Base-by-base conservation (phyloP, 768 basidiomycete species). In the Tephrocybe sp. region DNA sequence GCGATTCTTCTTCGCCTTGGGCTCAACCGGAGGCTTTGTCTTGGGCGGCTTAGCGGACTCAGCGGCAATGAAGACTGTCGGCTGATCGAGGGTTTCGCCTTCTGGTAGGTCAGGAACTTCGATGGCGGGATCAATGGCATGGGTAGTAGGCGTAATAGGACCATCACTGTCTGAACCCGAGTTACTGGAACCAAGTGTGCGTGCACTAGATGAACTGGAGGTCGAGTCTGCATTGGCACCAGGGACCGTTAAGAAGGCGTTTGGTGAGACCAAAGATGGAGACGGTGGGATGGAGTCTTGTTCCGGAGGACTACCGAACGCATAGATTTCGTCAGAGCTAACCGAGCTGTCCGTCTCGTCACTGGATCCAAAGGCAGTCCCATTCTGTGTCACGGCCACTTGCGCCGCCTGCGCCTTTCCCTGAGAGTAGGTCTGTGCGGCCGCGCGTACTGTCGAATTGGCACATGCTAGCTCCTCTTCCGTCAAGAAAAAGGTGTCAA, bases 401-500 rank as follows among this genome's bases (percentile, higher is more conserved):
- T 35, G 41, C 15, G 47, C 39, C 9, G 49, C 41, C 6, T 40
- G 45, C 13, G 37, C 36, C 18, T 49, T 50, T 21, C 31, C 44
- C 16, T 56, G 48, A 9, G 38, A 44, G 32, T 48, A 53, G 32
- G 53, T 44, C 43, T 51, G 47, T 16, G 57, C 52, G 16, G 53
- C 56, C n/a, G 44, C 50, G 9, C 54, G 61, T 22, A 67, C 62
- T 11, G 54, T 49, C n/a, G 55, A 46, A 43, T 61, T 59, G 11
- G 71, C 65, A 31, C 53, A 26, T 15, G 52, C 55, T 28, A 81
- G 63, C 56, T 83, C 80, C 31, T 70, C 69, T 19, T 78, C 73
- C 22, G 72, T 69, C 71, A 80, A 72, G 61, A 80, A 86, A 72
- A 92, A 86, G 4, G 79, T 77, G 26, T 80, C 74, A 25, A 87